A percentile compares a stretch with the other conserved stretches of the same genome.
phyloP scores from a whole-genome alignment of 352 stramenopile genomes.

The Halophytophthora batemanensis region DNA sequence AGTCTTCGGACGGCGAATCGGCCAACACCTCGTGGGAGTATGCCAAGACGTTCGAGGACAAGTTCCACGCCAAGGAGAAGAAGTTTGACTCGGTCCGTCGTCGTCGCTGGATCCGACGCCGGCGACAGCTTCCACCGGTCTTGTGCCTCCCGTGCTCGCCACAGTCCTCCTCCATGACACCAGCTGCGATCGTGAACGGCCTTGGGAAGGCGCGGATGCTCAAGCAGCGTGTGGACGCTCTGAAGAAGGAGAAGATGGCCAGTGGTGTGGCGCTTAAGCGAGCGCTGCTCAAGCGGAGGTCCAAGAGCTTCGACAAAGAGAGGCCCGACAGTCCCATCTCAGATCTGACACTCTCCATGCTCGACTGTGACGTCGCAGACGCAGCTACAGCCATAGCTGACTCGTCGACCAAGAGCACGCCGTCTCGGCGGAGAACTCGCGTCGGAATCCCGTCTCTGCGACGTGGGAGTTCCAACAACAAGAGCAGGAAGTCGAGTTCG shows the following conservation, averaged over 20 bases:
- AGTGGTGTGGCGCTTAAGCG: slow-evolving; percentile 13
- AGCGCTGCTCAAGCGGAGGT: slow-evolving; percentile 34
- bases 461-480: slow-evolving; percentile 20
- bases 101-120: slow-evolving; percentile 59
- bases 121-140: slow-evolving; percentile 54
- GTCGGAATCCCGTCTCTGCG: slow-evolving; percentile 29
- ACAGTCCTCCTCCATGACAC: slow-evolving; percentile 17
- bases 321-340: slow-evolving; percentile 26
- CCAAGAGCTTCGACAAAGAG: slow-evolving; percentile 42
- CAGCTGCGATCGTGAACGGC: slow-evolving; percentile 18
- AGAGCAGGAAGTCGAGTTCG: slow-evolving; percentile 13
- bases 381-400: slow-evolving; percentile 12
- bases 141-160: slow-evolving; percentile 22
- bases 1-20: slow-evolving; percentile 24
- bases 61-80: slow-evolving; percentile 72
- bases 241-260: slow-evolving; percentile 33
- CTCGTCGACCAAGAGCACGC: slow-evolving; percentile 14
- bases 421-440: slow-evolving; percentile 27
- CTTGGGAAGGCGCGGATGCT: slow-evolving; percentile 35
- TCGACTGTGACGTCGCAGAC: slow-evolving; percentile 17
- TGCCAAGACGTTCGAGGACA: slow-evolving; percentile 64
- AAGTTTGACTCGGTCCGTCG: slow-evolving; percentile 72
- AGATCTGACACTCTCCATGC: slow-evolving; percentile 14
- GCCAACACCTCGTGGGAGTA: slow-evolving; percentile 57
- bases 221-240: slow-evolving; percentile 37